Evolutionary conservation across 192 early-diverging fungal species (phyloP), one percentile per base, ranked within the genome.

Genomic region (Coemansia sp.): DNA sequence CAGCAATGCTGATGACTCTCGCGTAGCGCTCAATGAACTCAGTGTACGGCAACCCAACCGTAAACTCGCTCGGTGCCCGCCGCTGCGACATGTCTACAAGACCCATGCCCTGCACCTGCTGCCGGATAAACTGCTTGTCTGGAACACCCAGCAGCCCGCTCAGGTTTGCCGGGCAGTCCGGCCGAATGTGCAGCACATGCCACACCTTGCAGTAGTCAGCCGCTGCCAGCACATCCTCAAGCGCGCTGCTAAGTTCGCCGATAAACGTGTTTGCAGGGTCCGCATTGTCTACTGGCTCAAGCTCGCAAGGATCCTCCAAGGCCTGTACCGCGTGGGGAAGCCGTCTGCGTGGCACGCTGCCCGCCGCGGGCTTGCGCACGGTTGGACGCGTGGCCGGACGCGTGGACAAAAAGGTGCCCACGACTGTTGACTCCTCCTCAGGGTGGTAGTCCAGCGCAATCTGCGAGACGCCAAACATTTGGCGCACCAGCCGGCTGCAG

Each of bases 101-200:
- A 5, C 85, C 83, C 48, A 89, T 77, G 11, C 83, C 80, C 6
- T 83, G 70, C 6, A 96, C 67, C 69, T 95, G 93, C 9, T 82
- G 62, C 31, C 74, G 81, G 40, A 98, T 80, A 32, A 81, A 81
- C 53, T 79, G 82, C 8, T 56, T 50, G 64, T 94, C 91, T 2
- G 65, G 53, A 16, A 82, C 79, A 8, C 62, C 27, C 5, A 67
- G 53, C 18, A 82, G 81, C 8, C 62, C 27, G 25, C 23, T 54
- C 4, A 30, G 11, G 22, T 21, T 43, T 24, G 42, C 49, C 0
- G 67, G 74, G 60, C 86, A 84, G 54, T 90, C 87, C 6, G 92
- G 86, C 25, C 86, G 71, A 18, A 95, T 73, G 77, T 95, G 95
- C 55, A 91, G 77, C 7, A 97, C 81, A 30, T 89, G 81, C 91